Evolutionary conservation across 2,329 filamentous ascomycete species (phyloP).

Genomic region (Leptographium flavum): DNA sequence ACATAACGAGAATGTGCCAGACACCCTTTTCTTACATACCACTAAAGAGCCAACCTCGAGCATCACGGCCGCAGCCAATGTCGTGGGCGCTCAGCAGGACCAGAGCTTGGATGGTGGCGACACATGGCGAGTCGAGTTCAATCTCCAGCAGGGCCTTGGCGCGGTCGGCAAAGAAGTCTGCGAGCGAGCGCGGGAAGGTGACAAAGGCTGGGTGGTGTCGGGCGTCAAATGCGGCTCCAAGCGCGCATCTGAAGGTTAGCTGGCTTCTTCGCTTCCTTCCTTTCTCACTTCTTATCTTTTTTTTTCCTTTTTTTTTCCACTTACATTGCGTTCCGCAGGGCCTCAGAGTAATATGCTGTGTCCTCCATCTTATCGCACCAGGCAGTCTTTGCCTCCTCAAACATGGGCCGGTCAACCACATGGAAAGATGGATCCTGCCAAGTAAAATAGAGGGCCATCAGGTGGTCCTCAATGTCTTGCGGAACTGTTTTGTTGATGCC

Average conservation of each 20-base stretch:
- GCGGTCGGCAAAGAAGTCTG: conserved; percentile 27
- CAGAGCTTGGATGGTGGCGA: conserved; percentile 32
- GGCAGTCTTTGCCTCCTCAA: conserved; percentile 5
- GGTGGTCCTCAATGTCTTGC: conserved; percentile 25
- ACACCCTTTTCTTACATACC: too few species aligned
- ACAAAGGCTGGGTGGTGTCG: conserved; percentile 6
- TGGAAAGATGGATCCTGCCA: conserved; percentile 33
- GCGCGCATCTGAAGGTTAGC: conserved; percentile 14
- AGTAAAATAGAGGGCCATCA: conserved; percentile 29
- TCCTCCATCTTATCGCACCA: conserved; percentile 1
- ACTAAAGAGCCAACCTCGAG: conserved; percentile 31
- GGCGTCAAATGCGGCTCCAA: conserved; percentile 20
- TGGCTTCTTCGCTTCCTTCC: conserved; percentile 9
- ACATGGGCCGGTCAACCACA: conserved; percentile 26
- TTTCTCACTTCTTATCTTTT: too few species aligned
- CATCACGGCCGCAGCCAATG: conserved; percentile 26
- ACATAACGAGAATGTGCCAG: too few species aligned
- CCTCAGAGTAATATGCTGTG: conserved; percentile 10
- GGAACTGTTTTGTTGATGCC: conserved; percentile 25
- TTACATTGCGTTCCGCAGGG: conserved; percentile 10
- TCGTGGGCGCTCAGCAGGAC: conserved; percentile 29
- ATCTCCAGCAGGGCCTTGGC: conserved; percentile 29
- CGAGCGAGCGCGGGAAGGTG: conserved; percentile 16
- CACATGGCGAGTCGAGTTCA: conserved; percentile 29
- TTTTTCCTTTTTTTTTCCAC: conserved; percentile 9